A percentile compares a stretch with the other conserved stretches of the same genome.
Evolutionary conservation across 805 yeast species (phyloP).

Genomic region (Candida insectorum): DNA sequence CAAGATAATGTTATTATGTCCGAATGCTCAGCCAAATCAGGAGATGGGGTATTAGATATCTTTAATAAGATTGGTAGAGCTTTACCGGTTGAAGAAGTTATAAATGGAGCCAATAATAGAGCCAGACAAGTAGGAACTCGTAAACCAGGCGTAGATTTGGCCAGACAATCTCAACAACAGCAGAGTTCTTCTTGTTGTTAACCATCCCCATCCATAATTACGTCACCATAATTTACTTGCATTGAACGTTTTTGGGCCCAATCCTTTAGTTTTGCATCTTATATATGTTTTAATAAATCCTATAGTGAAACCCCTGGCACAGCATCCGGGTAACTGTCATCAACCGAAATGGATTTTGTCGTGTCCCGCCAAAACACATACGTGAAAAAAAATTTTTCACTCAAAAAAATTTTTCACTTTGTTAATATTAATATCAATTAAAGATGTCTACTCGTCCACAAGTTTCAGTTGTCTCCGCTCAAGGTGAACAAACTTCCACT

Average conservation of each 20-base stretch:
- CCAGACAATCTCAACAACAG: slow-evolving; percentile 22
- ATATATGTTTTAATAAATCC: no score
- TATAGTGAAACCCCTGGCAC: no score
- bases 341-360: no score
- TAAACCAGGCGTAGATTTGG: slow-evolving; percentile 36
- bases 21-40: slow-evolving; percentile 45
- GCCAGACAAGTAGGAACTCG: slow-evolving; percentile 22
- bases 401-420: slow-evolving; percentile 2
- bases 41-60: slow-evolving; percentile 42
- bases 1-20: slow-evolving; percentile 39
- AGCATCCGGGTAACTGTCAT: no score
- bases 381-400: slow-evolving; percentile 17
- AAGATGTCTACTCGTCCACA: slow-evolving; percentile 73
- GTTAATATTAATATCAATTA: slow-evolving; percentile 7
- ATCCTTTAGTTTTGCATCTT: no score
- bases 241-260: no score
- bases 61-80: slow-evolving; percentile 38
- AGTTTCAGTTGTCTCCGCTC: slow-evolving; percentile 87
- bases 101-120: slow-evolving; percentile 20
- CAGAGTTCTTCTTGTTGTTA: slow-evolving; percentile 26
- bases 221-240: no score
- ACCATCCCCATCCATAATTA: not conserved
- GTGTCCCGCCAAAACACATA: no score
- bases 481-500: slow-evolving; percentile 83
- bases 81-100: slow-evolving; percentile 40